Conservation (phyloP, 345 rosid genomes). For the thale cress (Arabidopsis thaliana) region TAIR10.1 NC_003075.7:10221501-10222000, state of each 20-base stretch:
- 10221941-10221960: conserved; percentile 81
- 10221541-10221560: conserved; percentile 39
- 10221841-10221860: conserved; percentile 92
- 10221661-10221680: conserved; percentile 74
- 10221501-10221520: conserved; percentile 85
- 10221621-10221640: not conserved
- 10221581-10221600: not conserved
- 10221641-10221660: conserved; percentile 1
- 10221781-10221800: conserved; percentile 84
- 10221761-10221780: conserved; percentile 91
- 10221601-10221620: not conserved
- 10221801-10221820: conserved; percentile 79
- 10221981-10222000: conserved; percentile 80
- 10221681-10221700: conserved; percentile 79
- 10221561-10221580: not conserved
- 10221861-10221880: conserved; percentile 71
- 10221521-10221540: conserved; percentile 89
- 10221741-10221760: conserved; percentile 68
- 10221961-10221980: conserved; percentile 59
- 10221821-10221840: conserved; percentile 96
- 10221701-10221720: conserved; percentile 85
- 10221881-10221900: conserved; percentile 72
- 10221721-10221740: conserved; percentile 71
- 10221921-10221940: conserved; percentile 59
- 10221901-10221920: conserved; percentile 76